Conservation (phyloP, 768 basidiomycete genomes). For the Saitozyma podzolica region DNA sequence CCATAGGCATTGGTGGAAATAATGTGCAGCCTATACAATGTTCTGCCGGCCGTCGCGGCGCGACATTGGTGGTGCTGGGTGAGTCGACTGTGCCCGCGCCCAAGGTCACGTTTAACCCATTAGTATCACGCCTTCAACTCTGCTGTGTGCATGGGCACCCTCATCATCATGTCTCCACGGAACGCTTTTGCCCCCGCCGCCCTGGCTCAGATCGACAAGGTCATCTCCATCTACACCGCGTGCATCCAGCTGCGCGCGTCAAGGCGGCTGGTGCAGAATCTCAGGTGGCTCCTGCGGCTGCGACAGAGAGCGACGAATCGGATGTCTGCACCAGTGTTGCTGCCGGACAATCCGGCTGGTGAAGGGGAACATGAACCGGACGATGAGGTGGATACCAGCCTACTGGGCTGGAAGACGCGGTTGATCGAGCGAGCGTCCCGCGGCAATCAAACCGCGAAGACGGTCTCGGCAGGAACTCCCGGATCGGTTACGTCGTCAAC, state of each 20-base stretch:
- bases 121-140: slow-evolving; percentile 41
- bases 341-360: too few relatives aligned
- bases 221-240: slow-evolving; percentile 19
- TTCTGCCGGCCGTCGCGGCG: slow-evolving; percentile 14
- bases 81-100: too few relatives aligned
- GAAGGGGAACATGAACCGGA: background rate
- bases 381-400: slow-evolving; percentile 16
- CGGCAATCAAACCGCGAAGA: background rate
- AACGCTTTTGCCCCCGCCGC: slow-evolving; percentile 22
- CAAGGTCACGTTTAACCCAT: background rate
- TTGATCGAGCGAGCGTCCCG: slow-evolving; percentile 21
- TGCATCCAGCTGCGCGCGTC: slow-evolving; percentile 16
- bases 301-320: background rate
- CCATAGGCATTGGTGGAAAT: slow-evolving; percentile 29
- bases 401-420: slow-evolving; percentile 31
- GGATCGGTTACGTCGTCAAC: too few relatives aligned
- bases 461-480: too few relatives aligned
- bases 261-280: slow-evolving; percentile 21
- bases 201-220: slow-evolving; percentile 18
- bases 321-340: too few relatives aligned
- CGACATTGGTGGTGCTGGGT: slow-evolving; percentile 36
- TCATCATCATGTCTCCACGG: slow-evolving; percentile 24
- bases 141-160: slow-evolving; percentile 31
- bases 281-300: slow-evolving; percentile 26
- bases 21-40: slow-evolving; percentile 16